phyloP scores from a whole-genome alignment of 352 stramenopile species.

The Phytophthora syringae region DNA sequence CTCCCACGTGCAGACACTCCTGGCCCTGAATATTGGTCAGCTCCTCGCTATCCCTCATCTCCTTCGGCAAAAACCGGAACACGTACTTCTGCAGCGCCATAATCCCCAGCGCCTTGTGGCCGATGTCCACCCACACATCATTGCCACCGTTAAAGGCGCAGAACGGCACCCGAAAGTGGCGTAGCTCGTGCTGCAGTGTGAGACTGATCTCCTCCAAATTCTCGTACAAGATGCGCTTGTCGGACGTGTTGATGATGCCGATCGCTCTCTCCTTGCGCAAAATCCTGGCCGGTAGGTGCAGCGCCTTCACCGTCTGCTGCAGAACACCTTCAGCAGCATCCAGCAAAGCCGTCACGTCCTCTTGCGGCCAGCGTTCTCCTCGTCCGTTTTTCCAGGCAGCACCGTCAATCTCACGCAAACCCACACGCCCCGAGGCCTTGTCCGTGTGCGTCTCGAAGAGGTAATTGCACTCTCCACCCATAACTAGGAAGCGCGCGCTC shows the following conservation, averaged over 20 bases:
- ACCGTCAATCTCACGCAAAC: conserved; percentile 70
- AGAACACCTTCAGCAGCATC: conserved; percentile 85
- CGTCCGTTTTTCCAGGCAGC: conserved; percentile 82
- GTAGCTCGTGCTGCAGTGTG: conserved; percentile 89
- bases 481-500: conserved; percentile 88
- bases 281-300: conserved; percentile 88
- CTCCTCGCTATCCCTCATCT: conserved; percentile 68
- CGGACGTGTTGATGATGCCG: conserved; percentile 90
- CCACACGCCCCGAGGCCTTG: conserved; percentile 46
- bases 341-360: conserved; percentile 85
- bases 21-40: conserved; percentile 74
- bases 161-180: conserved; percentile 86
- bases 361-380: conserved; percentile 86
- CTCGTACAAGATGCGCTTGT: conserved; percentile 89
- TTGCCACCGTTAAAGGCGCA: conserved; percentile 97
- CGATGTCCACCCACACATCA: conserved; percentile 96
- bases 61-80: conserved; percentile 75
- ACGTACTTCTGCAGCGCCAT: conserved; percentile 91
- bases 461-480: conserved; percentile 98
- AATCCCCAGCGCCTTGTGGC: conserved; percentile 96
- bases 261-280: conserved; percentile 95
- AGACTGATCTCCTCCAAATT: conserved; percentile 95
- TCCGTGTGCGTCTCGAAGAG: conserved; percentile 80
- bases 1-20: conserved; percentile 95
- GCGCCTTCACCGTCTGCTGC: conserved; percentile 67